Base-by-base conservation (phyloP, 805 yeast genomes). In the Candida saitoana region DNA sequence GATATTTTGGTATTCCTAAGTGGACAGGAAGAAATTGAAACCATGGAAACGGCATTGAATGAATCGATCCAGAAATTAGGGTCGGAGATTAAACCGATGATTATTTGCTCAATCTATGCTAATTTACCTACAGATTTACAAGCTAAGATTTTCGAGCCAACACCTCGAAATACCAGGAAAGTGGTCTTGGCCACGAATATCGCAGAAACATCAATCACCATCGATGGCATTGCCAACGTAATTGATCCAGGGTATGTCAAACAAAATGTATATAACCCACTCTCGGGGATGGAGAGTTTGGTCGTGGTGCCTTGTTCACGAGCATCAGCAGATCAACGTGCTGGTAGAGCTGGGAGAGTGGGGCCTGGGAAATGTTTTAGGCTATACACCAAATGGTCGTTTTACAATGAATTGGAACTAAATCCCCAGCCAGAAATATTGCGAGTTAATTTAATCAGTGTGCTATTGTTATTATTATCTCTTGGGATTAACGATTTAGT, bases 1-100 rank as follows among this genome's bases (percentile, higher is more conserved):
- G 99, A 93, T 58, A 86, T 91, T 12, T 65, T 93, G 20, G 95
- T 91, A 1, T 91, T 91, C 59, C 63, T 91, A 38, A 93, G 98
- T 0, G 99, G 99, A 30, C 98, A 93, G 59, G 98, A 91, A 43
- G 99, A 91, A 55, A 93, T 93, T 44, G 98, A 93, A 52, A 71
- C 79, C 2, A 74, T 83, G 75, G 87, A 82, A 36, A 91, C 85
- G 40, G 79, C 77, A 38, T 58, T 90, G 16, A 61, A 71, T 4
- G 90, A 84, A n/a, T 82, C 91, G 0, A 66, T 78, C 34, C 63
- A 62, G 5, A 82, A 78, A 49, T 56, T 90, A 17, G 90, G 90
- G 0, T 59, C 73, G 2, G 73, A 71, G 42, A 74, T 80, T 49
- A 76, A 70, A 19, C 84, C 80, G 18, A 63, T 93, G 60, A 61